Base-by-base conservation (phyloP, 257 asterid species). In the Solanum etuberosum region DNA sequence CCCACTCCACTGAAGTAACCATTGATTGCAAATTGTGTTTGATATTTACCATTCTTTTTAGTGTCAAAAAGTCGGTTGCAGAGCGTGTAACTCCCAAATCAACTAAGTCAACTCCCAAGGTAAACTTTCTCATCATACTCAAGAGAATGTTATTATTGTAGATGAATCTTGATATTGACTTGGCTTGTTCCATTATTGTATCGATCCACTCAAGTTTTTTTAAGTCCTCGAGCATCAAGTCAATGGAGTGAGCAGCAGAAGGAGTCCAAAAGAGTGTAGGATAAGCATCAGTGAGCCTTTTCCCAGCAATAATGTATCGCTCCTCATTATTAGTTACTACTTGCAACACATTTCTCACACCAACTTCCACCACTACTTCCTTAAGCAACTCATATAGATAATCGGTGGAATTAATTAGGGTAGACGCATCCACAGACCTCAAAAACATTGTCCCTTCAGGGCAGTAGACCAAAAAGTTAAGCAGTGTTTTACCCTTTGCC, bases 1-100 rank as follows among this genome's bases (percentile, higher is more conserved):
- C 91, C 99, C 99, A 97, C 88, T 95, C 99, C 89, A 93, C 95
- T 15, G 99, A 97, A 87, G 97, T 92, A 87, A 95, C 93, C 98
- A 96, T 96, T 37, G 96, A 92, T 87, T 94, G 98, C 82, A 97
- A 89, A 89, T 93, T 91, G 90, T 95, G 95, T 86, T 92, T 92
- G 85, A 94, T 91, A 68, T 86, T 91, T 70, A 93, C 90, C 98
- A 97, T 94, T 87, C 98, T 88, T 88, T 94, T 93, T 91, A 97
- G 81, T 42, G 98, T 95, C 90, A 86, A 83, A 84, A 97, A 95
- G 93, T 93, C 96, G 3, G 98, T 95, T 59, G 94, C 90, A 1
- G 92, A 89, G 16, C 87, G 91, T 87, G 95, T 93, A n/a, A 63
- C 83, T 27, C 99, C 99, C 67, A 87, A 12, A 91, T 95, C 98